Percentiles rank a stretch among this genome's conserved stretches.
These are phyloP conservation scores for Fusarium circinatum DNA, from an alignment of 2,329 filamentous ascomycete genomes.

Conservation along the genomic window DNA sequence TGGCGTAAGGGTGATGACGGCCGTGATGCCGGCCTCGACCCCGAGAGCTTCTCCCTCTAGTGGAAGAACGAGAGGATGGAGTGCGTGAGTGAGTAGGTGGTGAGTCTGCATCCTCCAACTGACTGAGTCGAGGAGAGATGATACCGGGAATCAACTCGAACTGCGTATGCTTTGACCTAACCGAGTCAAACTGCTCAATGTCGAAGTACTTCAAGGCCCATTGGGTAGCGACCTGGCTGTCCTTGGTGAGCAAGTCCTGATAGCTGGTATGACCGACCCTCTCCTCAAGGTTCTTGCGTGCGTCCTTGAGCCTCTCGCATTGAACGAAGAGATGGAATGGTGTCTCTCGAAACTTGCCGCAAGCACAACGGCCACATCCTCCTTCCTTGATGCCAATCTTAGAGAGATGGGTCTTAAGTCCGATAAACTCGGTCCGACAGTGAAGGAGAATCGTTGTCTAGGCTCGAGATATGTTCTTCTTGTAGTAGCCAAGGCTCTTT, in stretches of 20 bases:
- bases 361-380: neutral
- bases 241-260: neutral
- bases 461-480: neutral
- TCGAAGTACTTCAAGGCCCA: conserved; percentile 10
- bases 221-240: neutral
- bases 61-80: neutral
- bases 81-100: neutral
- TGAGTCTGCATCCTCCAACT: neutral
- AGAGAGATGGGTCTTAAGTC: conserved; percentile 4
- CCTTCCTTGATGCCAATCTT: neutral
- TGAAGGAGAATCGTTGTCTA: conserved; percentile 21
- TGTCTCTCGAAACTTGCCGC: neutral
- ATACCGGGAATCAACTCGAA: neutral
- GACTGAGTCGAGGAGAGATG: neutral
- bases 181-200: neutral
- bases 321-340: neutral
- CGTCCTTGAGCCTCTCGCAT: neutral
- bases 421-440: conserved; percentile 15
- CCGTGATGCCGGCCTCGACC: too few relatives aligned
- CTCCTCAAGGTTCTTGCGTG: neutral
- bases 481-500: neutral
- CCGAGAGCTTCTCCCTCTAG: neutral
- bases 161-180: neutral
- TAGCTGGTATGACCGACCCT: neutral
- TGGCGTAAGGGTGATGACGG: neutral